Evolutionary conservation across 495 filamentous ascomycete genomes (phyloP).

Genomic region (Rusavskia elegans): DNA sequence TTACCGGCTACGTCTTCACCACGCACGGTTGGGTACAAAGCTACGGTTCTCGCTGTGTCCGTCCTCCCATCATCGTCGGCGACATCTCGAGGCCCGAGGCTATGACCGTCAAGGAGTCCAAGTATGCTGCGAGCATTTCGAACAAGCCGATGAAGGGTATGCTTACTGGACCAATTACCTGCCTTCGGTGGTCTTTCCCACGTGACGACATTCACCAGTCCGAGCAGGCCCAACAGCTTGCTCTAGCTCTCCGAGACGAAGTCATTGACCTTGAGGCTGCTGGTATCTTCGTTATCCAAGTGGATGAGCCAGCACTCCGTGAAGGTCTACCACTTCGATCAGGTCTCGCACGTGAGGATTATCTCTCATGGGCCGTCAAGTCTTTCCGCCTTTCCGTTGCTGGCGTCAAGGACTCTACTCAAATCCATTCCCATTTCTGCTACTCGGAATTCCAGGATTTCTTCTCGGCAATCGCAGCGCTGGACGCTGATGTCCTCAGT

Average conservation of each 20-base stretch:
- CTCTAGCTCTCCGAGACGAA: constrained; percentile 94
- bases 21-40: constrained; percentile 97
- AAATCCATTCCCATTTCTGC: constrained; percentile 99
- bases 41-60: constrained; percentile 95
- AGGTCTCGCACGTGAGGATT: constrained; percentile 82
- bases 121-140: constrained; percentile 89
- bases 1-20: constrained; percentile 96
- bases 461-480: constrained; percentile 97
- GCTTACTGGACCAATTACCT: constrained; percentile 98
- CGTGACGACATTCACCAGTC: constrained; percentile 98
- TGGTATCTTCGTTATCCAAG: constrained; percentile 94
- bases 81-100: constrained; percentile 89
- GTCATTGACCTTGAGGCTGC: constrained; percentile 93
- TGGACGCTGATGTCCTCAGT: constrained; percentile 93
- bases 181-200: constrained; percentile 97
- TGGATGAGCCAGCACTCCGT: constrained; percentile 97
- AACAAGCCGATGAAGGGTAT: constrained; percentile 99
- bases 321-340: constrained; percentile 94
- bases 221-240: constrained; percentile 95
- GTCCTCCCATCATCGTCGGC: constrained; percentile 94
- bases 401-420: constrained; percentile 81
- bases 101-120: constrained; percentile 99
- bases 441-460: constrained; percentile 99
- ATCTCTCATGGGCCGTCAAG: constrained; percentile 91
- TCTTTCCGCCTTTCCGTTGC: constrained; percentile 89